Evolutionary conservation across 2,329 filamentous ascomycete genomes (phyloP), one percentile per base, ranked within the genome.

Genomic region (Fusarium sp.): DNA sequence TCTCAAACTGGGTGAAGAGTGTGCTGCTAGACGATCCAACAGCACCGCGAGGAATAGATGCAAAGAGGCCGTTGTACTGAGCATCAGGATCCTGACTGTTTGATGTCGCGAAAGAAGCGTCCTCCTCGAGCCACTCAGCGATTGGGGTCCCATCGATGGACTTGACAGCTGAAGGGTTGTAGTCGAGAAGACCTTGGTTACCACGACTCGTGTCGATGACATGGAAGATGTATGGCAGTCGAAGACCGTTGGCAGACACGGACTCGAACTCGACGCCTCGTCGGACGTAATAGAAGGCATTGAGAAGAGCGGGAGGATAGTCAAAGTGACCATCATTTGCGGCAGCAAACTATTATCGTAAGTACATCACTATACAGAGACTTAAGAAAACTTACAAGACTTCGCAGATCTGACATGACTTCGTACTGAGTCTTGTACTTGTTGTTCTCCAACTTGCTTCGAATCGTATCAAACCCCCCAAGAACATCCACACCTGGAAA

Each of bases 301-400:
- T 78, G 55, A 78, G 72, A 2, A 78, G 65, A 10, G 73, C 75
- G 2, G 77, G 70, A 4, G 74, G 67, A 12, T 78, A 78, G 56
- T 75, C 68, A 60, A 78, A 78, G 59, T 78, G 77, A 3, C 71
- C 67, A 28, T 78, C 77, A 22, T 77, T 69, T 13, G 75, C 67
- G 14, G 76, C 68, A 5, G 56, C 65, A 26, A 72, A 78, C 77
- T 78, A 36, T 9, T 4, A n/a, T 15, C 33, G 36, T 74, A 20
- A 66, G 74, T 24, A 48, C n/a, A 15, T 12, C 11, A 24, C 11
- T 13, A 22, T 14, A 10, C 0, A 12, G 7, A 7, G 22, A 7
- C 3, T 13, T 14, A 7, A 4, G 3, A 17, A 2, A 24, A 65
- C 76, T 77, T 77, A 78, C 76, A 69, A 78, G 48, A 22, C 71